Evolutionary conservation across 352 stramenopile species (phyloP), one percentile per base, ranked within the genome.

Genomic region (Phytophthora litchii): DNA sequence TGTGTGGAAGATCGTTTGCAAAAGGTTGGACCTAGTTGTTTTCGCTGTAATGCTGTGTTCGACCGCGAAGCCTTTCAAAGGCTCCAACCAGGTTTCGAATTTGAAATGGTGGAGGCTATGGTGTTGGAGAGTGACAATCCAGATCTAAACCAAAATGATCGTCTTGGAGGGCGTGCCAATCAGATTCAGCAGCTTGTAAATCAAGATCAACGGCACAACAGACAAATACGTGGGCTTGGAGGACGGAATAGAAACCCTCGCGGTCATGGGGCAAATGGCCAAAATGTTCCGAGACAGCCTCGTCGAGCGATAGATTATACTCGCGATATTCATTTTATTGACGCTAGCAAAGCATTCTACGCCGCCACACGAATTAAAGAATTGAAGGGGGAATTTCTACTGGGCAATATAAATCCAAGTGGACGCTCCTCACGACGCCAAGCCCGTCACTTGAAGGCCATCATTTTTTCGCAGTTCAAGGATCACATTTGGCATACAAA

Each of bases 51-150:
- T 37, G 64, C 70, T 0, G 41, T 45, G 3, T 94, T 83, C 37
- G 91, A 98, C 58, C 74, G 86, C 17, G 91, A 98, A 70, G 59
- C 91, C 1, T 97, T 98, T 64, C 91, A 98, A 63, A 53, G 64
- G 32, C 67, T 97, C 29, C 89, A 97, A 43, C 89, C 89, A 3
- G 89, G 89, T 1, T 91, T 96, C 60, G 80, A 93, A 27, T 92
- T 91, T 58, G 54, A 76, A 55, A 67, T 72, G 53, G 63, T 73
- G 36, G 53, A 72, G 47, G 63, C 59, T 31, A 50, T 57, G 19
- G 41, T 41, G 6, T 37, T 65, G 14, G 62, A 67, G n/a, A 51
- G 53, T 9, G 25, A 57, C 23, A 52, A 61, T 43, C 36, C 49
- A 8, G 38, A 67, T 37, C 45, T 47, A 10, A 67, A 64, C 42